Base-by-base conservation (phyloP, 2,329 filamentous ascomycete genomes). In the Colletotrichum lupini region DNA sequence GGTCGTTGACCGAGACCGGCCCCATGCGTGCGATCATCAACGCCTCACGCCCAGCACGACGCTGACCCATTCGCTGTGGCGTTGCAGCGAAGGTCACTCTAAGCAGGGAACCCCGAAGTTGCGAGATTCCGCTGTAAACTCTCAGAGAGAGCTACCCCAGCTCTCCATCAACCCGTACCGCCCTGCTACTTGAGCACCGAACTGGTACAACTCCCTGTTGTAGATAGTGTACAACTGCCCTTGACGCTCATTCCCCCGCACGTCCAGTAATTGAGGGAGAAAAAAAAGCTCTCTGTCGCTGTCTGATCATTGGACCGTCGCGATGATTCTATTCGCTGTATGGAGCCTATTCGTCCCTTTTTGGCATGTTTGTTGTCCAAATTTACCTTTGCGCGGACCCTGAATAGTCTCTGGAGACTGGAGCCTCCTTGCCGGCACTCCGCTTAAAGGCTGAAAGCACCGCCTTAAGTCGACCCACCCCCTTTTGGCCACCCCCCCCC, bases 1-100 rank as follows among this genome's bases (percentile, higher is more conserved):
- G 71, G 71, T 52, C 35, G 26, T 66, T 71, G 71, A 70, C 71
- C 71, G 71, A 73, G 59, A 16, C 57, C 24, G 42, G 46, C 35
- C 53, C 67, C 67, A 61, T 70, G 24, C 24, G 52, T 53, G 42
- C 28, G 42, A 63, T 73, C 59, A 55, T 59, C 59, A 56, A 37
- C 55, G 70, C 67, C 67, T 60, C n/a, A 72, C 30, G 3, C 67
- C 55, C 67, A 35, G 63, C 28, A 69, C 58, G 57, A 66, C 52
- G 63, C 71, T 52, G 32, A n/a, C 60, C 56, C 60, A 66, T 55
- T 46, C 24, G 64, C 42, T 73, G 60, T 73, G 71, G 71, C 71
- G 71, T 66, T 57, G 11, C 71, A 66, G 35, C 28, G 60, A 59
- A 65, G 56, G 14, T 26, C 49, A 56, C 56, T 16, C 26, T 32